phyloP scores from a whole-genome alignment of 2,329 filamentous ascomycete genomes.

The Penicillium italicum region DNA sequence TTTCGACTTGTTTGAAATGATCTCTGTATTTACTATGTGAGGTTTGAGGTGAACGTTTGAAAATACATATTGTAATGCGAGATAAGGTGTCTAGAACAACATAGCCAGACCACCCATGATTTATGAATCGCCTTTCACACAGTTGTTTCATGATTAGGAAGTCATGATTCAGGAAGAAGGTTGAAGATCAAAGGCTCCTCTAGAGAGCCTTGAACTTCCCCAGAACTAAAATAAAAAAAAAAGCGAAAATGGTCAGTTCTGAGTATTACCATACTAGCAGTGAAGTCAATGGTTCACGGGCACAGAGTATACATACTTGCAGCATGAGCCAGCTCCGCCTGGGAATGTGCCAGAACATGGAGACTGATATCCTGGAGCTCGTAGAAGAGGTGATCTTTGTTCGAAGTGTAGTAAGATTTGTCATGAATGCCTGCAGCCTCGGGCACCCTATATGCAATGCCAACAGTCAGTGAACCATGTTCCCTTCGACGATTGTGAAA shows the following conservation, averaged over 20 bases:
- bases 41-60: neutral
- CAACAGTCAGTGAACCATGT: conserved; percentile 1
- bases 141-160: neutral
- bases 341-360: conserved; percentile 19
- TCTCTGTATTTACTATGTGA: neutral
- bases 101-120: neutral
- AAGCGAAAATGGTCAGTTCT: too few relatives aligned
- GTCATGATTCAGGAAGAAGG: neutral
- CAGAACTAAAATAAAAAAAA: conserved; percentile 8
- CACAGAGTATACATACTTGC: conserved; percentile 12
- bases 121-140: neutral
- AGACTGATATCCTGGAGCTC: conserved; percentile 19
- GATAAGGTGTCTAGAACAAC: neutral
- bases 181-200: neutral
- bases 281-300: neutral
- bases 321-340: conserved; percentile 14
- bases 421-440: conserved; percentile 17
- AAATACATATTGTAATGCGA: neutral
- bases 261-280: neutral
- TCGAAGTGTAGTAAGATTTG: conserved; percentile 16
- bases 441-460: conserved; percentile 13
- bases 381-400: conserved; percentile 20
- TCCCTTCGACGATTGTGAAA: neutral
- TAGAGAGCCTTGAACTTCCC: conserved; percentile 20
- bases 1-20: neutral